Percentiles rank a stretch among this genome's conserved stretches.
Conservation (phyloP, 805 yeast species). For the Candida fluviatilis region DNA sequence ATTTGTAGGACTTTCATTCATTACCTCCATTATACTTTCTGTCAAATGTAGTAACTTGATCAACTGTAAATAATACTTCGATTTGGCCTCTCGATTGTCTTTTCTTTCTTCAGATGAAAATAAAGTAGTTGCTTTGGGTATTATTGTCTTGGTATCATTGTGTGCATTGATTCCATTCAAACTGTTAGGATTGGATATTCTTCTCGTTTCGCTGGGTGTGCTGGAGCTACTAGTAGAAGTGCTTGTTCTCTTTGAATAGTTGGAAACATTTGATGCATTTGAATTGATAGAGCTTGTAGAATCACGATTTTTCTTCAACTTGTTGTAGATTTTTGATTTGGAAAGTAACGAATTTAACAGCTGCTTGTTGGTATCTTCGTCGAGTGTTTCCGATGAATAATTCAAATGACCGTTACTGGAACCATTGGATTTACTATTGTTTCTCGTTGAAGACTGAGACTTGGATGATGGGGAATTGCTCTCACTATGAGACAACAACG, state of each 20-base stretch:
- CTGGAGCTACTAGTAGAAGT: conserved; percentile 8
- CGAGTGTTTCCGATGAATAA: no score
- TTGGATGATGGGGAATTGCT: neutral
- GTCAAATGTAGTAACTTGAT: conserved; percentile 14
- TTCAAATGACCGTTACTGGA: neutral
- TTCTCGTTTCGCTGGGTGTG: conserved; percentile 7
- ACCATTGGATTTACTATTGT: neutral
- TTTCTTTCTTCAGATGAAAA: conserved; percentile 18
- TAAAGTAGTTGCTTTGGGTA: conserved; percentile 6
- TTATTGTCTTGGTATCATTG: conserved; percentile 9
- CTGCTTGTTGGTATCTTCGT: neutral
- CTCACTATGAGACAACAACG: conserved; percentile 8
- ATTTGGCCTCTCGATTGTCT: conserved; percentile 29
- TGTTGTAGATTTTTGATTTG: conserved; percentile 34
- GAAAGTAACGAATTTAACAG: conserved; percentile 11
- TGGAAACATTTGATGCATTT: conserved; percentile 10
- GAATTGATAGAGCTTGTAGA: conserved; percentile 27
- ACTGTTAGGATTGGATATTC: neutral
- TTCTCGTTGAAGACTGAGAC: neutral
- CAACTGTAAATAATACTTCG: conserved; percentile 32
- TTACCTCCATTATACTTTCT: conserved; percentile 8
- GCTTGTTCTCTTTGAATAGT: conserved; percentile 11
- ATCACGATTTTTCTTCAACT: conserved; percentile 34
- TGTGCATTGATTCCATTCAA: neutral
- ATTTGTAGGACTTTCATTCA: conserved; percentile 5